These are phyloP conservation scores for Oryza punctata DNA, from an alignment of 176 grass and related monocot species.

Conservation along the genomic window DNA sequence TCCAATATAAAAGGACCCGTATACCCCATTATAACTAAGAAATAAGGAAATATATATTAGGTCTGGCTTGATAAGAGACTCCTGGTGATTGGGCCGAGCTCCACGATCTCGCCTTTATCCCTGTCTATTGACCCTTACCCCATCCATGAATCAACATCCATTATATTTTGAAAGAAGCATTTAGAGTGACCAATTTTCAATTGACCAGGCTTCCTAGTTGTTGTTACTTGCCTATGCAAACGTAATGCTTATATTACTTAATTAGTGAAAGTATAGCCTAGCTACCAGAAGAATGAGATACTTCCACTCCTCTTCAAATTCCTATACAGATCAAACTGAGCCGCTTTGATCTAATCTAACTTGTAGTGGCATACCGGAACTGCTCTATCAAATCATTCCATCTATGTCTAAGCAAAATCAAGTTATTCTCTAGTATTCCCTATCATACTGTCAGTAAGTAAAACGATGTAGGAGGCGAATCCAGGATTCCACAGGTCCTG, in stretches of 20 bases:
- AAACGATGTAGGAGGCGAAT: background rate
- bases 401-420: background rate
- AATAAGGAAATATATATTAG: background rate
- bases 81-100: background rate
- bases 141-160: background rate
- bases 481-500: background rate
- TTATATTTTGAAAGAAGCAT: background rate
- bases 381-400: conserved; percentile 18
- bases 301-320: background rate
- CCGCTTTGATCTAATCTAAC: background rate
- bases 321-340: conserved; percentile 10
- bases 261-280: background rate
- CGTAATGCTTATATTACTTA: background rate
- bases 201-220: background rate
- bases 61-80: background rate
- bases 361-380: background rate
- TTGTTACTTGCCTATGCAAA: background rate
- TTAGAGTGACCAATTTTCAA: conserved; percentile 9
- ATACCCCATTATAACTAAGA: background rate
- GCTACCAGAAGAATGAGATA: conserved; percentile 12
- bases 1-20: background rate
- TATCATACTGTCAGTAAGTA: background rate
- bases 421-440: background rate
- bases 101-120: background rate
- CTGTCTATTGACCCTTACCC: background rate